Evolutionary conservation across 2,329 filamentous ascomycete genomes (phyloP), one percentile per base, ranked within the genome.

Genomic region (Orbilia ellipsospora): DNA sequence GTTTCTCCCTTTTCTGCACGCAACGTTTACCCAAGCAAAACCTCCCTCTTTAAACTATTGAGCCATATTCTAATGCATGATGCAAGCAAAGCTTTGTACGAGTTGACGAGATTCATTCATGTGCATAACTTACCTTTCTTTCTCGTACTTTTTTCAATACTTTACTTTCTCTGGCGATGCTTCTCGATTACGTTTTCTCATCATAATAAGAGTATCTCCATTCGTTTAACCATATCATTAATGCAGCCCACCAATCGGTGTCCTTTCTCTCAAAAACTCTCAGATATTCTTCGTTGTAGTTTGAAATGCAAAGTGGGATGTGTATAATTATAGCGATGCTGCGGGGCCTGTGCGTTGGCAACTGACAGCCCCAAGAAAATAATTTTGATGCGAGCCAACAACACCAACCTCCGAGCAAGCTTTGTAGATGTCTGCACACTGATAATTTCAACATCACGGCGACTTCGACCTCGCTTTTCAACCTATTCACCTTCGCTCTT

Each of bases 81-180:
- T 75, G 72, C 72, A 65, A 67, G 64, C 64, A 69, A 64, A 75
- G 72, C 72, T 75, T 75, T 75, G 72, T 75, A 75, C 72, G 72
- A 75, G 64, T 64, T 75, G 64, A 75, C 66, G 72, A 69, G 70
- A 68, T 74, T 56, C 54, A 68, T 75, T 75, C 72, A 75, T 75
- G 72, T 75, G 67, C 54, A 75, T 75, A 75, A 69, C 36, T 75
- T 75, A 48, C 61, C 26, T 26, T 52, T 42, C 42, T 59, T 54
- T 45, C 31, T 51, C 45, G n/a, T 52, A 13, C n/a, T 23, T 18
- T 48, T 3, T 23, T 40, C 8, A 4, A 48, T 4, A 48, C 44
- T 23, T 48, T 44, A 57, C 57, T 51, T 48, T 66, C 59, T 20
- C 51, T 64, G 60, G 63, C 63, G 56, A 68, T 57, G 48, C 23